Base-by-base conservation (phyloP, 2,329 filamentous ascomycete genomes). In the Parastagonospora avenae region DNA sequence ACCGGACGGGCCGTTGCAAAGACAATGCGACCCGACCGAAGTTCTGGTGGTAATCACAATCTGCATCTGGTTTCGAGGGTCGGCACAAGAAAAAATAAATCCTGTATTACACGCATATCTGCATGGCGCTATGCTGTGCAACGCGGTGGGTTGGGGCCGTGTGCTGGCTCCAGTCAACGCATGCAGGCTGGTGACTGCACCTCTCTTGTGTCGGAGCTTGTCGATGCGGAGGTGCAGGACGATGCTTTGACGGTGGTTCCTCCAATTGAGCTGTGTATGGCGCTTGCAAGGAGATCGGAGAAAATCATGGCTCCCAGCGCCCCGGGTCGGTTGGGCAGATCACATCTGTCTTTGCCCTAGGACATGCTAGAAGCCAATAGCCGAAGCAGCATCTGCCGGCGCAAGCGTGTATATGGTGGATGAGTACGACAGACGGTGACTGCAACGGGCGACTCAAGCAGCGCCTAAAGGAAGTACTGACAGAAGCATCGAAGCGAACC, bases 81-180 rank as follows among this genome's bases (percentile, higher is more conserved):
- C 19, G 5, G 19, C 19, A 24, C 5, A 24, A 24, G n/a, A 36
- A 37, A 37, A 37, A 37, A 15, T 14, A 37, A 37, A 24, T 24
- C 19, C 24, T 28, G 44, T 42, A 29, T 27, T 37, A 42, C 36
- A 38, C 45, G n/a, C 48, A 36, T 38, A 48, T 39, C 19, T 7
- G 42, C 46, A 44, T 32, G 35, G 47, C 29, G 40, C 15, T 27
- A 10, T 66, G 66, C 48, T 40, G 65, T 70, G 60, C 46, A 48
- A 68, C 60, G 38, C 59, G 38, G 39, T 29, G 37, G 38, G 33
- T 45, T 48, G 44, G 19, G 32, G 28, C 46, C 55, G 58, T 68
- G 65, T 54, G 67, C 61, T 71, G 68, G 64, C 66, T 66, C 64
- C 64, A 69, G 59, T 65, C 54, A 65, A 47, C 35, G 50, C 44